These are phyloP conservation scores for Exophiala viscosa DNA, from an alignment of 2,329 filamentous ascomycete genomes.

Conservation along the genomic window DNA sequence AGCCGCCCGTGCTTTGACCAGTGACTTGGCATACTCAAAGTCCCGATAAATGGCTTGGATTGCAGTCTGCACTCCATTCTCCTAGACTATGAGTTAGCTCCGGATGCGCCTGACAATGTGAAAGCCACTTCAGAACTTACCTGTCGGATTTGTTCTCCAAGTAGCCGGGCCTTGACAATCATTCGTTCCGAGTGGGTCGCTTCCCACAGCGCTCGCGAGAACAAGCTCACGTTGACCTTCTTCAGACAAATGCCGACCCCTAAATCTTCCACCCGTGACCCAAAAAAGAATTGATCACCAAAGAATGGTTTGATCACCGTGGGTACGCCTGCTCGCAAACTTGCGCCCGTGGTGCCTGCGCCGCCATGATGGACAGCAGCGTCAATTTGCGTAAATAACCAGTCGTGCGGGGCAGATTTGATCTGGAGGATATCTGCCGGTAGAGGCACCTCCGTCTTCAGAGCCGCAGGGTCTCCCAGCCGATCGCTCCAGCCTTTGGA, in stretches of 20 bases:
- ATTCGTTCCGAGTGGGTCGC: conserved; percentile 86
- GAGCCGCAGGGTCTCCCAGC: conserved; percentile 55
- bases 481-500: conserved; percentile 98
- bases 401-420: conserved; percentile 88
- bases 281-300: conserved; percentile 97
- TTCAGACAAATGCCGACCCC: conserved; percentile 87
- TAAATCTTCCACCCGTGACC: conserved; percentile 80
- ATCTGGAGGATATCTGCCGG: conserved; percentile 83
- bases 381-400: conserved; percentile 91
- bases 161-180: conserved; percentile 74
- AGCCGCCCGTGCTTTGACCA: conserved; percentile 62
- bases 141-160: conserved; percentile 83
- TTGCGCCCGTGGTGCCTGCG: conserved; percentile 90
- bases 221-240: conserved; percentile 81
- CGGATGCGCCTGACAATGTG: conserved; percentile 1
- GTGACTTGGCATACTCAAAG: conserved; percentile 81
- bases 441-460: conserved; percentile 63
- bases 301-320: conserved; percentile 97
- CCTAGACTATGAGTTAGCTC: conserved; percentile 50
- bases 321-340: conserved; percentile 81
- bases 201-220: conserved; percentile 85
- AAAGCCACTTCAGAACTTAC: conserved; percentile 50
- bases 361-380: conserved; percentile 93
- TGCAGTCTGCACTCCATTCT: conserved; percentile 83
- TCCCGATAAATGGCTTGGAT: conserved; percentile 94